phyloP scores from a whole-genome alignment of 768 basidiomycete genomes.

The Mycena vitilis region DNA sequence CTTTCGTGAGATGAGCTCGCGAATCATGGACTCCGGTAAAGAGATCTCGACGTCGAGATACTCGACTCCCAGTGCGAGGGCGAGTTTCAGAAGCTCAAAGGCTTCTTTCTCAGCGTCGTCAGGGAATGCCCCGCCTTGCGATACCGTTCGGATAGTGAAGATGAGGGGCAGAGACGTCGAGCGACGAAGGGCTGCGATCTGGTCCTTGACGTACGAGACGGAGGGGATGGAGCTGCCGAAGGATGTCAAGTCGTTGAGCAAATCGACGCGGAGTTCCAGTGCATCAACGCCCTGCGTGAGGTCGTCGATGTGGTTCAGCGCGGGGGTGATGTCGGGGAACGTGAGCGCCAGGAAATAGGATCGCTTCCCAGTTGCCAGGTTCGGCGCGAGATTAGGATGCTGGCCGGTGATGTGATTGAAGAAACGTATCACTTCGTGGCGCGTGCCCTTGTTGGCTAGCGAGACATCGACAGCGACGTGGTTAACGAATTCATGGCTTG shows the following conservation, averaged over 20 bases:
- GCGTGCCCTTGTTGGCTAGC: constrained; percentile 48
- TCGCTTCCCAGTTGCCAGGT: constrained; percentile 64
- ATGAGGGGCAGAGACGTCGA: constrained; percentile 87
- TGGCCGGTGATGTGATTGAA: constrained; percentile 89
- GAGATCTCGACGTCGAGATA: constrained; percentile 93
- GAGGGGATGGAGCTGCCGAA: constrained; percentile 71
- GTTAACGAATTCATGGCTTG: constrained; percentile 88
- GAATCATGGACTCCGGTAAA: constrained; percentile 72
- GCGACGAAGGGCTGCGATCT: constrained; percentile 83
- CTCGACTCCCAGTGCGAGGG: constrained; percentile 86
- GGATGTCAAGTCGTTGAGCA: constrained; percentile 68
- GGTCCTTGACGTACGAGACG: constrained; percentile 78
- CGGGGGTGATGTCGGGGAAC: constrained; percentile 85
- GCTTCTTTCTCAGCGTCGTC: constrained; percentile 79
- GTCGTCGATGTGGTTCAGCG: constrained; percentile 75
- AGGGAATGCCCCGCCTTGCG: constrained; percentile 94
- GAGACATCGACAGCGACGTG: constrained; percentile 55
- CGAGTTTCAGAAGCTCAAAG: constrained; percentile 81
- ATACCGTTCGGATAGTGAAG: constrained; percentile 88
- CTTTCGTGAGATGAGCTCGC: constrained; percentile 69
- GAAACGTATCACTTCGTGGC: constrained; percentile 81
- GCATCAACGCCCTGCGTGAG: constrained; percentile 90
- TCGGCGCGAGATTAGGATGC: constrained; percentile 70
- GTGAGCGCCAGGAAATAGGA: constrained; percentile 95
- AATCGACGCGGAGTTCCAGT: constrained; percentile 93